Evolutionary conservation across 2,329 filamentous ascomycete species (phyloP), one percentile per base, ranked within the genome.

Genomic region (Phaeophleospora eucalypticola): DNA sequence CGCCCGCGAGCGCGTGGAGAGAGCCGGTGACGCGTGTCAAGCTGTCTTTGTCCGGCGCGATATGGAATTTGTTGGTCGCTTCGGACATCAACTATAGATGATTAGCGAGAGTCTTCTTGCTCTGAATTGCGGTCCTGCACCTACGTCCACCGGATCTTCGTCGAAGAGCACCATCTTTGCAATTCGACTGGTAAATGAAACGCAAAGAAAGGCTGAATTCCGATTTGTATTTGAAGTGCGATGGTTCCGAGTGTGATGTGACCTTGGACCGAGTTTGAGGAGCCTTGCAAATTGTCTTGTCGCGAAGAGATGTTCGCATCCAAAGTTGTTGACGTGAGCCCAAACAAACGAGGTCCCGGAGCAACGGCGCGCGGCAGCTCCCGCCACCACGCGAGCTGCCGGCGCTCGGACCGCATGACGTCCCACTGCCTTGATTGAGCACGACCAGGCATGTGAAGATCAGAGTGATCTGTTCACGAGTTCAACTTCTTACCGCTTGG

Each of bases 51-150:
- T 98, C 93, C 9, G 88, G 88, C 16, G 81, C 77, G 62, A 91
- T 95, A 74, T 95, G 93, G 82, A 98, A 98, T 77, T 96, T 95
- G 61, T 83, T 79, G 62, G 94, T 86, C 35, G 90, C 95, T 72
- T 94, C 86, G 65, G 84, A 80, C 72, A 98, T 95, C 64, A 96
- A 85, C 34, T 36, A 33, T 47, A 52, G 38, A 55, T 48, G 36
- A 41, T 43, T 24, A 41, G 39, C 51, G 21, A 27, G 40, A 6
- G 40, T 34, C 46, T 37, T 42, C 33, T 41, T 29, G 7, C 17
- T 45, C 16, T 19, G 18, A 17, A 8, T 24, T 38, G 17, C 33
- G 37, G 34, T 17, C 16, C 17, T 29, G 10, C 39, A 65, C 80
- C 51, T 81, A 94, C 89, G 36, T 84, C 85, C 36, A 87, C 87